Evolutionary conservation across 345 rosid species (phyloP).

Genomic region (Citrus inodora): DNA sequence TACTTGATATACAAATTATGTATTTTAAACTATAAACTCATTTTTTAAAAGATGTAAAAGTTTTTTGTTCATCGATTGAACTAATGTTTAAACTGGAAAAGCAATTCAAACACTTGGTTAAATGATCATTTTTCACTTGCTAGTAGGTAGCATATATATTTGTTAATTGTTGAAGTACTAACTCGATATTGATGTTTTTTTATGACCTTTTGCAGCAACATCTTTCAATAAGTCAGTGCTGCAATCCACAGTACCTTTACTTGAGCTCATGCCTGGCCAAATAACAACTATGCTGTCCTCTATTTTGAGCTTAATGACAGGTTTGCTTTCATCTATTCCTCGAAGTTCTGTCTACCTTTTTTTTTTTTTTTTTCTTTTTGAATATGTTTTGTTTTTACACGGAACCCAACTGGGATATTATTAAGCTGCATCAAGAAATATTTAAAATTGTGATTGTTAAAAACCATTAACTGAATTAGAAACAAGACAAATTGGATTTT

Average conservation of each 20-base stretch:
- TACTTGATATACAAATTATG: too few species aligned
- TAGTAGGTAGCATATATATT: not conserved
- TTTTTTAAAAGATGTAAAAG: not conserved
- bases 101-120: not conserved
- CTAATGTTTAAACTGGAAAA: not conserved
- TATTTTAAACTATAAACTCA: not conserved
- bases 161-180: not conserved
- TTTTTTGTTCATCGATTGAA: not conserved
- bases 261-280: constrained; percentile 41
- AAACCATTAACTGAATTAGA: not conserved
- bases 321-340: constrained; percentile 28
- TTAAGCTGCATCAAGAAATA: not conserved
- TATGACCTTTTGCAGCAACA: constrained; percentile 48
- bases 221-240: constrained; percentile 57
- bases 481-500: not conserved
- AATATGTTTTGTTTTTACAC: not conserved
- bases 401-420: not conserved
- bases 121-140: not conserved
- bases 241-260: constrained; percentile 46
- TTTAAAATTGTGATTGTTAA: not conserved
- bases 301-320: constrained; percentile 44
- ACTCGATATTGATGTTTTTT: not conserved
- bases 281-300: constrained; percentile 19
- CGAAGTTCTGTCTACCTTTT: not conserved
- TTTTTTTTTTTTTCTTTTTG: not conserved